Percentiles rank a stretch among this genome's conserved stretches.
Evolutionary conservation across 257 asterid genomes (phyloP).

Genomic region (Ocimum tenuiflorum): DNA sequence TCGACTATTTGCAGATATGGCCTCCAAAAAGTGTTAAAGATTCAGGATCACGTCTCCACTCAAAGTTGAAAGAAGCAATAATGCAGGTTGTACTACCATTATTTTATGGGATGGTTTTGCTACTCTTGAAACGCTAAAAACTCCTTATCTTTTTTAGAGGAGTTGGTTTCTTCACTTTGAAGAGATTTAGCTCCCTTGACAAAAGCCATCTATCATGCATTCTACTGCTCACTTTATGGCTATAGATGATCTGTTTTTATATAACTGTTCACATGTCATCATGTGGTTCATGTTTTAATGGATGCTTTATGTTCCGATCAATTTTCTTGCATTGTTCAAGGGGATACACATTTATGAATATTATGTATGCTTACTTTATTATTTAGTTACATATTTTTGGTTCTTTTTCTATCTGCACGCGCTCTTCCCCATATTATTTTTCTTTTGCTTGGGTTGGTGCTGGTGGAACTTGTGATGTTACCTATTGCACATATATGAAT

Average conservation of each 20-base stretch:
- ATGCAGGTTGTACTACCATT: conserved; percentile 46
- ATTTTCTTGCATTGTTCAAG: not conserved
- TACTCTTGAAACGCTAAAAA: not conserved
- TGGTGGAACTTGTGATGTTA: not conserved
- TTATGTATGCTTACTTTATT: not conserved
- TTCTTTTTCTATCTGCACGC: not conserved
- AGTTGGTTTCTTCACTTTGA: not conserved
- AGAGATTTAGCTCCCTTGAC: not conserved
- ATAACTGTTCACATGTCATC: not conserved
- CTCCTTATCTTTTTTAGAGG: not conserved
- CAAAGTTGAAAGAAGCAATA: conserved; percentile 79
- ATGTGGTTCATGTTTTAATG: not conserved
- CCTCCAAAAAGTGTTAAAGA: conserved; percentile 94
- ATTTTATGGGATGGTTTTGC: not conserved
- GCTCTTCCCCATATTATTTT: not conserved
- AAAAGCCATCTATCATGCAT: not conserved
- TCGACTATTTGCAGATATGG: conserved; percentile 70
- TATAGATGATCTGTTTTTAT: not conserved
- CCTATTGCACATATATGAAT: not conserved
- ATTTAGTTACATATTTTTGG: not conserved
- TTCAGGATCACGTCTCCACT: conserved; percentile 75
- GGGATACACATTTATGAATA: not conserved
- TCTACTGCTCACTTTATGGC: not conserved
- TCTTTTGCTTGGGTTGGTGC: not conserved
- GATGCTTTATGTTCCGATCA: not conserved